phyloP scores from a whole-genome alignment of 2,329 filamentous ascomycete genomes.

The Aureobasidium sp. region DNA sequence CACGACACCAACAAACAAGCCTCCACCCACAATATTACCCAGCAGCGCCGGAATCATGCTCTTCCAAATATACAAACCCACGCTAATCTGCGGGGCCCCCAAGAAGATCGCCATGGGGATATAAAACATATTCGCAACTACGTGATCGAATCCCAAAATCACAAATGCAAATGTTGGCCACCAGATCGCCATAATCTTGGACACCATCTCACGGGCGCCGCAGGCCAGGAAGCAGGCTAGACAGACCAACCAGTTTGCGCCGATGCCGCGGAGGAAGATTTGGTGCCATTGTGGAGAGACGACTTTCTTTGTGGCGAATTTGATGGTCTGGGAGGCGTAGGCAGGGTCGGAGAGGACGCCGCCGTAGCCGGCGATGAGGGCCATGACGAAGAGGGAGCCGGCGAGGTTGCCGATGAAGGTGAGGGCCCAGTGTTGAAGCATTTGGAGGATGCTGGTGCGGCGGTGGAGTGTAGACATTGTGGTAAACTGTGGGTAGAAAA shows the following conservation, averaged over 20 bases:
- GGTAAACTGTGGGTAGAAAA: constrained; percentile 28
- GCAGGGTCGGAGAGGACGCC: constrained; percentile 28
- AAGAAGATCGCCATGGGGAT: constrained; percentile 44
- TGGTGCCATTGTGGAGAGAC: constrained; percentile 42
- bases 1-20: constrained; percentile 43
- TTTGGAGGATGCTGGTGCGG: constrained; percentile 22
- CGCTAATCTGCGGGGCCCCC: constrained; percentile 35
- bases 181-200: constrained; percentile 50
- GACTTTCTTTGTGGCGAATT: constrained; percentile 43
- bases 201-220: constrained; percentile 43
- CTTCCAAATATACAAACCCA: constrained; percentile 51
- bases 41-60: constrained; percentile 45
- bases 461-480: constrained; percentile 38
- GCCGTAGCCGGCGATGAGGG: constrained; percentile 24
- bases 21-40: constrained; percentile 48
- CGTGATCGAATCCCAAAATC: constrained; percentile 41
- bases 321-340: constrained; percentile 37
- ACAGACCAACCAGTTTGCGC: constrained; percentile 41
- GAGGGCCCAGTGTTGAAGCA: constrained; percentile 24
- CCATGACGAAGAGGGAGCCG: constrained; percentile 26
- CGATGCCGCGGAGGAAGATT: constrained; percentile 48
- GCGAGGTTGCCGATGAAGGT: constrained; percentile 28
- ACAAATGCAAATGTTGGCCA: constrained; percentile 50
- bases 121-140: constrained; percentile 47
- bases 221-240: constrained; percentile 43